Evolutionary conservation across 164 flowering plant species (phyloP).

Genomic region (Vitis cinerea): DNA sequence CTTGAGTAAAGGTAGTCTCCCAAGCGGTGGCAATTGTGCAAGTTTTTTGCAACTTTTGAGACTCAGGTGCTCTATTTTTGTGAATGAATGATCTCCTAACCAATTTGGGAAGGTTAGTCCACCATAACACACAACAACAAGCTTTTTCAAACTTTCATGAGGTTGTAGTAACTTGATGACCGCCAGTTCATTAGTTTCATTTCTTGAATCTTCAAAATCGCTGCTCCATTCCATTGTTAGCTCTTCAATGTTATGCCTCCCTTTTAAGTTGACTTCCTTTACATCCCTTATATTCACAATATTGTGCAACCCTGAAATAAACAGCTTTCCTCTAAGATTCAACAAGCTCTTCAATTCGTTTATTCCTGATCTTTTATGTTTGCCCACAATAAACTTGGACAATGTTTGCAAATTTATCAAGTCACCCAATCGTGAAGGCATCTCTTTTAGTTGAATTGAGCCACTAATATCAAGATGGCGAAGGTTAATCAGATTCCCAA

Average conservation of each 20-base stretch:
- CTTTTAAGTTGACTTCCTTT: neutral
- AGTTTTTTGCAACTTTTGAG: neutral
- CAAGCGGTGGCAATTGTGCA: neutral
- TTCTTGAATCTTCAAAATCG: neutral
- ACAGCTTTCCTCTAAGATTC: conserved; percentile 5
- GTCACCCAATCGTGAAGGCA: conserved; percentile 6
- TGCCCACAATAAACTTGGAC: conserved; percentile 4
- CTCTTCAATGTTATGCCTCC: neutral
- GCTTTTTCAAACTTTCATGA: conserved; percentile 7
- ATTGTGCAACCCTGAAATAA: conserved; percentile 13
- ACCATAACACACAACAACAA: neutral
- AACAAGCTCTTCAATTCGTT: conserved; percentile 1
- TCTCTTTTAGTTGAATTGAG: neutral
- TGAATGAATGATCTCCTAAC: conserved; percentile 2
- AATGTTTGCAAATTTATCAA: conserved; percentile 13
- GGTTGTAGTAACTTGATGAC: conserved; percentile 10
- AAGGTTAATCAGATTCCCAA: conserved; percentile 3
- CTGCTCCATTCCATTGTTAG: neutral
- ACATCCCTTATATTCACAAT: neutral
- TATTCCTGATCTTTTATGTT: neutral
- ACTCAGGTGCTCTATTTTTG: neutral
- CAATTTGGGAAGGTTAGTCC: conserved; percentile 8
- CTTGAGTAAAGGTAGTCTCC: conserved; percentile 1
- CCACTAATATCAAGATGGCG: conserved; percentile 7
- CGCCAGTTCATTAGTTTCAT: neutral